Evolutionary conservation across 2,329 filamentous ascomycete species (phyloP), one percentile per base, ranked within the genome.

Genomic region (Colletotrichum chrysophilum): DNA sequence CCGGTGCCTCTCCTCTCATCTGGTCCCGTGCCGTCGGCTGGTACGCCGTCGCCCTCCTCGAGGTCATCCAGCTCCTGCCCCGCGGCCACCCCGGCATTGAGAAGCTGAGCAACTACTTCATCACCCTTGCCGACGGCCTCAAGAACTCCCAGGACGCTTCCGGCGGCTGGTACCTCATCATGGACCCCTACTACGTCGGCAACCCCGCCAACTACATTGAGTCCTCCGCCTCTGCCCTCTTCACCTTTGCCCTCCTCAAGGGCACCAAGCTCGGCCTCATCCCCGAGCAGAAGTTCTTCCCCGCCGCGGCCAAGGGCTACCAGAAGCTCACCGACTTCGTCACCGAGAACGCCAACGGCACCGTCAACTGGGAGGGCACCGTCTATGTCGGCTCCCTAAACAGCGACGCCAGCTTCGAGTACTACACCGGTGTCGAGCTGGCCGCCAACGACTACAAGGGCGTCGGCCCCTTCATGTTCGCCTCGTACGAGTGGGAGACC

Each of bases 81-180:
- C 80, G 82, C 75, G 78, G 77, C 4, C 84, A 87, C 61, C 77
- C 82, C 0, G 85, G 84, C 26, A 84, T 84, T 77, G 77, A 78
- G 24, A 83, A 83, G 77, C 80, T 88, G 9, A 78, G 82, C 58
- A 80, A 79, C 6, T 87, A 88, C 79, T 86, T 88, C 65, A 80
- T 81, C 5, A 82, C 84, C 14, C 83, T 89, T 1, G 85, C 86
- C 2, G 77, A 83, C 4, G 87, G 87, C 1, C 77, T 91, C 4
- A 85, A 86, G 76, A 79, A 79, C 16, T 83, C 85, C 0, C 87
- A 87, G 32, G 87, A 89, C 74, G 77, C 79, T 12, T 78, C 78
- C 2, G 89, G 89, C 1, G 90, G 88, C 21, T 93, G 91, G 90
- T 92, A 89, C 88, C 83, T 91, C 71, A 83, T 92, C 65, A 90